A percentile compares a stretch with the other conserved stretches of the same genome.
These are phyloP conservation scores for Penicillium waksmanii DNA, from an alignment of 495 filamentous ascomycete genomes.

Conservation along the genomic window DNA sequence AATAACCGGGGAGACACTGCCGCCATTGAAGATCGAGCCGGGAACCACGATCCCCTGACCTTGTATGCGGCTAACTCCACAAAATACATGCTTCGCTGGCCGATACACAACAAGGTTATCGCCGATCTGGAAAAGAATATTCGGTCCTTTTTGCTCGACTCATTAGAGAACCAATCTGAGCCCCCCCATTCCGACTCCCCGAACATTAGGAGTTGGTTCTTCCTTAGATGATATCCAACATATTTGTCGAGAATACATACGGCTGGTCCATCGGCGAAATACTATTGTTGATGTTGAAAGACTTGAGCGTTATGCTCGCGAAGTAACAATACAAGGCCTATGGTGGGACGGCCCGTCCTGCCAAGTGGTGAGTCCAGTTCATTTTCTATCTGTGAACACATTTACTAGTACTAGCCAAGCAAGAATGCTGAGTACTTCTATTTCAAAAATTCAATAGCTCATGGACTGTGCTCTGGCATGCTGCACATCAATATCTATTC, in stretches of 20 bases:
- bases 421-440: conserved; percentile 8
- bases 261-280: conserved; percentile 25
- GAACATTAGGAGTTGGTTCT: conserved; percentile 17
- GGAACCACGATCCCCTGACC: conserved; percentile 28
- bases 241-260: conserved; percentile 26
- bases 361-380: conserved; percentile 28
- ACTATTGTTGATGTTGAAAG: conserved; percentile 28
- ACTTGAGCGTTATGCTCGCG: conserved; percentile 28
- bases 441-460: conserved; percentile 15
- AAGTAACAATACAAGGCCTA: conserved; percentile 30
- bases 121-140: conserved; percentile 29
- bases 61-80: conserved; percentile 31
- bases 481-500: conserved; percentile 22
- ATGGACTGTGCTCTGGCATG: conserved; percentile 32
- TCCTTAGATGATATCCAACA: conserved; percentile 26
- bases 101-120: conserved; percentile 26
- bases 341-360: conserved; percentile 34
- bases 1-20: conserved; percentile 12
- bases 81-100: conserved; percentile 36
- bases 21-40: conserved; percentile 20
- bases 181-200: conserved; percentile 12
- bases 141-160: conserved; percentile 33
- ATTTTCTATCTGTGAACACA: no score
- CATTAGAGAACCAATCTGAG: conserved; percentile 20
- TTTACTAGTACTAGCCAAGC: background rate